Evolutionary conservation across 768 basidiomycete genomes (phyloP).

Genomic region (Psilocybe azurescens): DNA sequence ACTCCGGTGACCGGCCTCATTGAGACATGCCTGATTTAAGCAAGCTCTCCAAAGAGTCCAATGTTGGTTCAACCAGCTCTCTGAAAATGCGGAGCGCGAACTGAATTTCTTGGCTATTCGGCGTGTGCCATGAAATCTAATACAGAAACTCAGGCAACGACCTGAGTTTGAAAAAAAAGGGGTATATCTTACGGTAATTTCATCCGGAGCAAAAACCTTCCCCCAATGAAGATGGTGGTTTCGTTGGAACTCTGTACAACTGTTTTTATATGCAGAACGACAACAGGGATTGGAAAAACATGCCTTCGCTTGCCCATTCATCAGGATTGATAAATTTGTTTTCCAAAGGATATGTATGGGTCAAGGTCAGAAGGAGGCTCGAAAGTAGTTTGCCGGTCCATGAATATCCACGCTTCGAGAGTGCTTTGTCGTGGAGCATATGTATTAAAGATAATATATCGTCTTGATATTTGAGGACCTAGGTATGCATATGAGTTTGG

Average conservation of each 20-base stretch:
- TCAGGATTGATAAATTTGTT: conserved; percentile 81
- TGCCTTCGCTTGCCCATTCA: conserved; percentile 78
- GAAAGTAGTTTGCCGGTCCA: conserved; percentile 82
- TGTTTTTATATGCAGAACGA: background rate
- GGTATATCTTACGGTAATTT: conserved; percentile 60
- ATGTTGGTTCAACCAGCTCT: conserved; percentile 67
- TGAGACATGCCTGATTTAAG: conserved; percentile 52
- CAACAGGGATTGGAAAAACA: conserved; percentile 3
- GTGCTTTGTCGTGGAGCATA: conserved; percentile 70
- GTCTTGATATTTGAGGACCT: conserved; percentile 71
- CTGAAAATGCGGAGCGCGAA: conserved; percentile 75
- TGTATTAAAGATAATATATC: conserved; percentile 65
- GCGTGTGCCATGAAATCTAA: conserved; percentile 82
- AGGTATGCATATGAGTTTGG: conserved; percentile 8
- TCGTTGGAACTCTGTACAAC: conserved; percentile 60
- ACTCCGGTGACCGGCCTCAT: background rate
- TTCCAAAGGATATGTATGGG: conserved; percentile 82
- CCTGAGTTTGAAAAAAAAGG: background rate
- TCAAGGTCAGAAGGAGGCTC: conserved; percentile 73
- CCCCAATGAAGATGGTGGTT: conserved; percentile 84
- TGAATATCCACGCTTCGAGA: conserved; percentile 82
- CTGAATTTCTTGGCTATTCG: conserved; percentile 69
- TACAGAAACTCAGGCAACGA: conserved; percentile 2
- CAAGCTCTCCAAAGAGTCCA: conserved; percentile 59
- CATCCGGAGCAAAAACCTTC: conserved; percentile 70